Base-by-base conservation (phyloP, 495 filamentous ascomycete genomes). In the Bacidia gigantensis region DNA sequence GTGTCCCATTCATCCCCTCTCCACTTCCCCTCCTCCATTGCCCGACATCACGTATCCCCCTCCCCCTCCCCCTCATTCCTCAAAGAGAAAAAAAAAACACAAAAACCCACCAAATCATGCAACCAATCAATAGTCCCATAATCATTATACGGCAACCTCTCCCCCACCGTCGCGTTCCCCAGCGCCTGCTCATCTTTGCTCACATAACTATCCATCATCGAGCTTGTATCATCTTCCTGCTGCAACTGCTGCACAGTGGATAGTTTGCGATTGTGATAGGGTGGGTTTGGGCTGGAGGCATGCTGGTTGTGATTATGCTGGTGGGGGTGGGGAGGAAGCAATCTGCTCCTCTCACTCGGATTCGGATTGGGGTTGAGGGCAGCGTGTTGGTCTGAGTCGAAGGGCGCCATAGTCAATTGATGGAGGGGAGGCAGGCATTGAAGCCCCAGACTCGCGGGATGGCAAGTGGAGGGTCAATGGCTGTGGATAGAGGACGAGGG, bases 81-180 rank as follows among this genome's bases (percentile, higher is more conserved):
- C 29, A 35, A 35, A 35, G 14, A 35, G 7, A 35, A 35, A 23
- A 23, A 53, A 46, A 17, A 20, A n/a, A n/a, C n/a, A 46, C 26
- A 24, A 1, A 9, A 20, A 39, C 29, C 18, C 56, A 75, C 75
- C 52, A 80, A 58, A 55, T 78, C 76, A 59, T 78, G 76, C 47
- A 78, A 66, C 73, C 74, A 79, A 60, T 80, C 76, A 56, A 77
- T 74, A 2, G 74, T 77, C 3, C 72, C 72, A 59, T 78, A 78
- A 54, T 75, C 70, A 61, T 77, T 76, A 61, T 78, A 80, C 5
- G 72, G 72, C 45, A 80, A 57, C 20, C 76, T 61, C 58, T 79
- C 76, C 22, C 76, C 75, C 20, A 79, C 64, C 10, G 68, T 63
- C 12, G 66, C 68, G 12, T 58, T 62, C 14, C 50, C 61, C 38